Base-by-base conservation (phyloP, 305 asterid species). In the Ajuga reptans region DNA sequence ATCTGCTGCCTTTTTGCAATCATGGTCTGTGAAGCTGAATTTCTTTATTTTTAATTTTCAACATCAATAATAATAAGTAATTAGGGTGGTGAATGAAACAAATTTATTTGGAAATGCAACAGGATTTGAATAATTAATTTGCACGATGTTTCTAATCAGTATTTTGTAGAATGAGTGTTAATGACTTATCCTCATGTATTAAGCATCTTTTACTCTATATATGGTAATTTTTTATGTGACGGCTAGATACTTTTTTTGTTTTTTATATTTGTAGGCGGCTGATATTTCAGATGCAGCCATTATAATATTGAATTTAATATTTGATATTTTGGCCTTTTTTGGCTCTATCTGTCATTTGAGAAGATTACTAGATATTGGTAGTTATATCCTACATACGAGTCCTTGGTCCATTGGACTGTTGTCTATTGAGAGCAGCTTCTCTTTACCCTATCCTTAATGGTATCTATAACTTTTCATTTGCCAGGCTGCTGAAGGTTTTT, bases 401-500 rank as follows among this genome's bases (percentile, higher is more conserved):
- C 11, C 49, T 17, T 62, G 72, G 54, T 36, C 29, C 42, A 15
- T 36, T 16, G 50, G 39, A 60, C 66, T 70, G 12, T 53, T 72
- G 31, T 59, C 41, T 66, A 61, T 50, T 69, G 29, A 31, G 15
- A 65, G 50, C 34, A 51, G 33, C 46, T 21, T 46, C n/a, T 50
- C 43, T 4, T 70, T 37, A 17, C 33, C 52, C 42, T 62, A 41
- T 49, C 57, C 33, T 64, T 3, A 41, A 43, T 49, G 70, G 63
- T 64, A 55, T 33, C 75, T 80, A 51, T 73, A 51, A 67, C 45
- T 58, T 18, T 73, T 75, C 55, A 66, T 69, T 73, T 74, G 45
- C 74, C 83, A 89, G 97, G 98, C 98, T 67, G 97, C 98, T 75
- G 95, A 92, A 84, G 97, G 98, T 72, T 92, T 92, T 78, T 90